Evolutionary conservation across 345 rosid species (phyloP).

Genomic region (Gossypium rotundifolium): DNA sequence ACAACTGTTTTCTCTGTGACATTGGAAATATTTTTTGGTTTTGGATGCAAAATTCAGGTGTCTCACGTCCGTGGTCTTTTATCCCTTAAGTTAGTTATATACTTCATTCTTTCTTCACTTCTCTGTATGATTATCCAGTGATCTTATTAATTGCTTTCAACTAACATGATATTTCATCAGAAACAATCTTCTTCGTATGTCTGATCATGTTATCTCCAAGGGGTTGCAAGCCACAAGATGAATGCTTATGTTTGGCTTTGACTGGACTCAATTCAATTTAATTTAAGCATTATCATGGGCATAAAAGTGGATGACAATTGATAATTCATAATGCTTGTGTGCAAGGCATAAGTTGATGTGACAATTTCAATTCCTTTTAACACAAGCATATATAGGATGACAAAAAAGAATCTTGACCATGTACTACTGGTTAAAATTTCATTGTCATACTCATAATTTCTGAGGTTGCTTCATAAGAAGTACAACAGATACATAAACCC

Average conservation of each 20-base stretch:
- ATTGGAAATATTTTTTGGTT: not conserved
- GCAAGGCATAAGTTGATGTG: not conserved
- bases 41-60: not conserved
- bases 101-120: not conserved
- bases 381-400: not conserved
- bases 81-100: not conserved
- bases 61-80: not conserved
- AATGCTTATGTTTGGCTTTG: not conserved
- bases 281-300: not conserved
- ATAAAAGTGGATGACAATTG: not conserved
- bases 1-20: not conserved
- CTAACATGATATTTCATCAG: not conserved
- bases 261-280: constrained; percentile 1
- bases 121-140: not conserved
- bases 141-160: not conserved
- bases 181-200: not conserved
- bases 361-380: not conserved
- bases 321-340: not conserved
- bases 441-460: not conserved
- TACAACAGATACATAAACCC: not conserved
- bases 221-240: not conserved
- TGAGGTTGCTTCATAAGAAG: not conserved
- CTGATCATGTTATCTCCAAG: not conserved
- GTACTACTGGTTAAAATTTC: not conserved
- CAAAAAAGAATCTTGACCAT: not conserved